phyloP scores from a whole-genome alignment of 2,329 filamentous ascomycete genomes.

The Pseudogymnoascus sp. region DNA sequence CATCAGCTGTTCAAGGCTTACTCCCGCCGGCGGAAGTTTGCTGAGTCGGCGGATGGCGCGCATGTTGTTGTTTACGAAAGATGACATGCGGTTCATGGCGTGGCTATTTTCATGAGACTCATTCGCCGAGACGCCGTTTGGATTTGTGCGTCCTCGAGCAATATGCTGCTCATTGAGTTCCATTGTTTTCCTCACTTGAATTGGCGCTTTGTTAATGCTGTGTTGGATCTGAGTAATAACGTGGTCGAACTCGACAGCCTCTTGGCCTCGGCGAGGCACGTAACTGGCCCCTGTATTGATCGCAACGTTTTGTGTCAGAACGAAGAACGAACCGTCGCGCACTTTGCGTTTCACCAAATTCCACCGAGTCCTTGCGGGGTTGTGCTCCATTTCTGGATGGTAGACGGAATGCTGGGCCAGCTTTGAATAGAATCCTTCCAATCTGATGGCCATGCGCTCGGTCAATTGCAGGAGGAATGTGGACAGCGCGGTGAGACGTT shows the following conservation, averaged over 20 bases:
- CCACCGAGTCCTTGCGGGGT: constrained; percentile 49
- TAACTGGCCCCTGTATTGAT: constrained; percentile 25
- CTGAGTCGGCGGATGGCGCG: constrained; percentile 39
- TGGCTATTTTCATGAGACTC: constrained; percentile 38
- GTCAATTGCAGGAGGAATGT: constrained; percentile 46
- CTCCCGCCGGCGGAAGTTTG: constrained; percentile 30
- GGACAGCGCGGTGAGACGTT: constrained; percentile 34
- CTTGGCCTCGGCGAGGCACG: constrained; percentile 28
- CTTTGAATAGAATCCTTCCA: constrained; percentile 48
- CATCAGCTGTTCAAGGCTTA: constrained; percentile 21
- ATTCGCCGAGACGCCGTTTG: constrained; percentile 35
- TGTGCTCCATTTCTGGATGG: constrained; percentile 45
- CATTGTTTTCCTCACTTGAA: constrained; percentile 22
- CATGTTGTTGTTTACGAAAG: constrained; percentile 40
- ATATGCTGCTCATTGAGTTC: constrained; percentile 40
- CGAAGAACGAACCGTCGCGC: constrained; percentile 46
- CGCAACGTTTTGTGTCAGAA: constrained; percentile 37
- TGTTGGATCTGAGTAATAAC: constrained; percentile 40
- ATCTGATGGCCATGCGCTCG: constrained; percentile 46
- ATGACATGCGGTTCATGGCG: constrained; percentile 41
- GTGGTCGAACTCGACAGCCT: constrained; percentile 40
- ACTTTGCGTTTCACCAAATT: constrained; percentile 43
- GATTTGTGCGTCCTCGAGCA: constrained; percentile 28
- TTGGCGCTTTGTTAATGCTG: constrained; percentile 27
- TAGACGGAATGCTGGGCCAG: constrained; percentile 45